These are phyloP conservation scores for Mycena galericulata DNA, from an alignment of 768 basidiomycete species.

Conservation along the genomic window DNA sequence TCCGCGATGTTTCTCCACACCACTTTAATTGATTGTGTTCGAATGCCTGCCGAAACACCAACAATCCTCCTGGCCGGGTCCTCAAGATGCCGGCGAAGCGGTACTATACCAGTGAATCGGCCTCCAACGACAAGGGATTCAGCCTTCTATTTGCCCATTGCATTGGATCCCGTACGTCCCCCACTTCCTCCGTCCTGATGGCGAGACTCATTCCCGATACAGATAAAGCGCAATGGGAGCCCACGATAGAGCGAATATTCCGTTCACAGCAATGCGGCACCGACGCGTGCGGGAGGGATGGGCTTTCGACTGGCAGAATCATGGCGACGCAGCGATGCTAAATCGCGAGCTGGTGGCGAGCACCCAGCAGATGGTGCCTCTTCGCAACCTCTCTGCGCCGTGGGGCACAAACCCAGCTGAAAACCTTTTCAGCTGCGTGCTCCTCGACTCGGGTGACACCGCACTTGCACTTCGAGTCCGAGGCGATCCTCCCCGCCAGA, in stretches of 20 bases:
- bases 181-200: too few species aligned
- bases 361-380: too few species aligned
- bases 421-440: too few species aligned
- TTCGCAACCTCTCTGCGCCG: too few species aligned
- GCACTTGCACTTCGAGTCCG: too few species aligned
- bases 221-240: constrained; percentile 55
- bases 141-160: constrained; percentile 63
- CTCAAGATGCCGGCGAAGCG: constrained; percentile 61
- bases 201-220: background rate
- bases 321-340: constrained; percentile 50
- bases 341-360: constrained; percentile 41
- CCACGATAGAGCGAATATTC: constrained; percentile 44
- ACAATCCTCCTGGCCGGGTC: constrained; percentile 3
- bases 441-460: too few species aligned
- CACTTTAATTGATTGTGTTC: constrained; percentile 25
- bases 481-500: too few species aligned
- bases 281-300: constrained; percentile 50
- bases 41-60: constrained; percentile 14
- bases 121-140: constrained; percentile 47
- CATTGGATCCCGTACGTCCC: constrained; percentile 57
- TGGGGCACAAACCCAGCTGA: too few species aligned
- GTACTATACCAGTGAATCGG: constrained; percentile 47
- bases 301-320: constrained; percentile 53
- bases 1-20: background rate
- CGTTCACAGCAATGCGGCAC: constrained; percentile 30